phyloP scores from a whole-genome alignment of 495 filamentous ascomycete genomes.

The Aspergillus olivimuriae region DNA sequence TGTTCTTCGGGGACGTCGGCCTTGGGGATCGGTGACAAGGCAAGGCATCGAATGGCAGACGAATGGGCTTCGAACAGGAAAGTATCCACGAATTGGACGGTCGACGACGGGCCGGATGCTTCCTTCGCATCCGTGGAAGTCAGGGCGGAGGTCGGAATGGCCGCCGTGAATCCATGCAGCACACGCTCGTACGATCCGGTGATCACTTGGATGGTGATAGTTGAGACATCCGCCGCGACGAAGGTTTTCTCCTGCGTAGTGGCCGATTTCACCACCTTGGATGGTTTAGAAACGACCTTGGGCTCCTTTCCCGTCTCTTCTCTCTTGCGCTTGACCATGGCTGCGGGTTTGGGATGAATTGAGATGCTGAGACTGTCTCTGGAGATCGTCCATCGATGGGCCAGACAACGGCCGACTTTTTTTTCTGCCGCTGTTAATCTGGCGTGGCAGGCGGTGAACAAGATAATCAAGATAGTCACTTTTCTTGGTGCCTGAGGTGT shows the following conservation, averaged over 20 bases:
- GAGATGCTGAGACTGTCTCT: conserved; percentile 5
- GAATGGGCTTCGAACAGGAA: conserved; percentile 94
- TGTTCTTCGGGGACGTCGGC: conserved; percentile 40
- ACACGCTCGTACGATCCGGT: conserved; percentile 93
- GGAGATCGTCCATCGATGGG: background rate
- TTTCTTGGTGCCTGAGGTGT: conserved; percentile 4
- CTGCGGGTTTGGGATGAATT: conserved; percentile 11
- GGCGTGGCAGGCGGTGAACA: conserved; percentile 2
- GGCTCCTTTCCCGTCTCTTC: conserved; percentile 34
- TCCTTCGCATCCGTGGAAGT: conserved; percentile 13
- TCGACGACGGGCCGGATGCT: no score
- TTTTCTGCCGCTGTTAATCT: conserved; percentile 18
- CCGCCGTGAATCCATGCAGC: conserved; percentile 83
- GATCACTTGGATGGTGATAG: conserved; percentile 73
- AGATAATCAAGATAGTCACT: no score
- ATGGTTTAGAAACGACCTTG: conserved; percentile 18
- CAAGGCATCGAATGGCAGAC: conserved; percentile 83
- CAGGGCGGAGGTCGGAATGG: conserved; percentile 42
- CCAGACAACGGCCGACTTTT: conserved; percentile 18
- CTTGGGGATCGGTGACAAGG: conserved; percentile 71
- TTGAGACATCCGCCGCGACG: conserved; percentile 17
- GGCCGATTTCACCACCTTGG: conserved; percentile 32
- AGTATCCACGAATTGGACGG: conserved; percentile 74
- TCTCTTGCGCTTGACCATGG: conserved; percentile 77
- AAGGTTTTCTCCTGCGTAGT: conserved; percentile 14